Evolutionary conservation across 768 basidiomycete genomes (phyloP).

Genomic region (Austroboletus eburneus): DNA sequence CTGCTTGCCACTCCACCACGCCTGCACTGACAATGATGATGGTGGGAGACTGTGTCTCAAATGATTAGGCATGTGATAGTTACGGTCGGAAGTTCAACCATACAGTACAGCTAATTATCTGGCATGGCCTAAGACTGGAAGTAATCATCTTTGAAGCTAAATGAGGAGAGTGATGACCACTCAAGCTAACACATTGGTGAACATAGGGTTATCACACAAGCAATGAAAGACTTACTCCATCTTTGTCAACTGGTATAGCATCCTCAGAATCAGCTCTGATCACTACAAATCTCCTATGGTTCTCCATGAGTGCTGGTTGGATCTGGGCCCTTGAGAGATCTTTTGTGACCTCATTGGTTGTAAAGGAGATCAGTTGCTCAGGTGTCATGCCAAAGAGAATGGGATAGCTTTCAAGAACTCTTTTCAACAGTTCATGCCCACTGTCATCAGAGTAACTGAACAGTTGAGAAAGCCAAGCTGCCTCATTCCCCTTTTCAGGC

Average conservation of each 20-base stretch:
- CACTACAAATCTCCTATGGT: conserved; percentile 64
- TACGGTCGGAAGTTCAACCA: too few species aligned
- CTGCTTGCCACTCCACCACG: too few species aligned
- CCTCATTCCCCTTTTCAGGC: conserved; percentile 36
- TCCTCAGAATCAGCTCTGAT: conserved; percentile 39
- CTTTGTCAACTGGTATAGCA: conserved; percentile 23
- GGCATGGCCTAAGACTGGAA: conserved; percentile 22
- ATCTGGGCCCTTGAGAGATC: conserved; percentile 53
- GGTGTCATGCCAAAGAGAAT: conserved; percentile 33
- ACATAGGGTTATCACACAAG: neutral
- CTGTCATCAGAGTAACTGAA: conserved; percentile 14
- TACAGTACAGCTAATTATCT: neutral
- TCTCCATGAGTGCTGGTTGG: conserved; percentile 59
- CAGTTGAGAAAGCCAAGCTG: conserved; percentile 23
- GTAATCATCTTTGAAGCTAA: conserved; percentile 60
- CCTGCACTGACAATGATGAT: too few species aligned
- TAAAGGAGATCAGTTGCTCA: conserved; percentile 32
- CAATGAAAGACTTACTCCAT: conserved; percentile 41
- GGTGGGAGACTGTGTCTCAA: too few species aligned
- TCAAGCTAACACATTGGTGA: conserved; percentile 47
- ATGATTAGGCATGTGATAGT: too few species aligned
- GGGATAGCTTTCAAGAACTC: conserved; percentile 13
- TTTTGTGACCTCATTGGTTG: conserved; percentile 44
- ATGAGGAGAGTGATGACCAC: conserved; percentile 41
- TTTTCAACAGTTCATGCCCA: conserved; percentile 39